Base-by-base conservation (phyloP, 202 grass and related monocot genomes). In the Saccharum hybrid region DNA sequence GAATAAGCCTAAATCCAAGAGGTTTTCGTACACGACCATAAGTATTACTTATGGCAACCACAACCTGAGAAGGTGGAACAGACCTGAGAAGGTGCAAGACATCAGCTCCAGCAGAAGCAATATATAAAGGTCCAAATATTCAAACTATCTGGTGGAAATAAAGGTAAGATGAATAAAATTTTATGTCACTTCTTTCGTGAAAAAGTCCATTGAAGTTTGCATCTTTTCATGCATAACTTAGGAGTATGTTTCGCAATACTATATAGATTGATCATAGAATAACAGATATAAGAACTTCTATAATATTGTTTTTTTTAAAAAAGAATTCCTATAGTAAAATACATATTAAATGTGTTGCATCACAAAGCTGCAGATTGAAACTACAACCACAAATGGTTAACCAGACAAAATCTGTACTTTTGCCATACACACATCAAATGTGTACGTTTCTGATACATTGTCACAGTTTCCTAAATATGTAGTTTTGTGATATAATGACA, bases 1-100 rank as follows among this genome's bases (percentile, higher is more conserved):
- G 78, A 79, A 98, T 81, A 80, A 93, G 93, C 82, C 63, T 87
- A 91, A 95, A 98, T 73, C 93, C 93, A 81, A 93, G 73, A 88
- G 96, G 89, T 78, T 90, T 98, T 49, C 93, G 89, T 67, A 98
- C 93, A 85, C 96, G 92, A 26, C 93, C 93, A 85, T 98, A 98
- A 52, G 89, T 93, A 57, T 95, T 98, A 83, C 90, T 95, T 76
- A 98, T 73, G 72, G 96, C 96, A 85, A 98, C 85, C 54, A 98
- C 96, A 76, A 95, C 93, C 80, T 98, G 92, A 83, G 90, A 95
- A 68, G 96, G 96, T 86, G 96, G 96, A 72, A 95, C 87, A 61
- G 93, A 87, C 84, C 96, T 98, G 74, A 72, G 51, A 61, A 89
- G 56, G 79, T 54, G 23, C 36, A 88, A 65, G 39, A 68, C 59